These are phyloP conservation scores for Discostella stelligera DNA, from an alignment of 352 stramenopile genomes.

Conservation along the genomic window DNA sequence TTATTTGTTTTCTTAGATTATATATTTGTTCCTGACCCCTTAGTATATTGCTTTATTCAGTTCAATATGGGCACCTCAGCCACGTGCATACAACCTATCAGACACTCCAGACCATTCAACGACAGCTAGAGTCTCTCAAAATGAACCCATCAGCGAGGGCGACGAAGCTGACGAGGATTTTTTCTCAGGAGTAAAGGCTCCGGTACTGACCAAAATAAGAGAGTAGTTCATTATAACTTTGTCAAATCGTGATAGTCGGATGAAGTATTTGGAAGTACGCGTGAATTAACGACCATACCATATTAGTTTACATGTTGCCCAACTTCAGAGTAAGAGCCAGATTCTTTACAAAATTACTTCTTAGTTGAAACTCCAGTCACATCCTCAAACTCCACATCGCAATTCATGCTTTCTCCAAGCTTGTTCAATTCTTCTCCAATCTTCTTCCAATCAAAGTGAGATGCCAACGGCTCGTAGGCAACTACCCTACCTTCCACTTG, in stretches of 20 bases:
- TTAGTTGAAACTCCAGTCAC: constrained; percentile 17
- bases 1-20: neutral
- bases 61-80: constrained; percentile 79
- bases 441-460: constrained; percentile 53
- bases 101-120: neutral
- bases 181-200: constrained; percentile 13
- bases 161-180: constrained; percentile 49
- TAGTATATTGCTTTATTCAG: constrained; percentile 19
- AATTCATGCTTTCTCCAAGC: constrained; percentile 71
- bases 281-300: no score
- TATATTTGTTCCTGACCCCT: neutral
- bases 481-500: constrained; percentile 54
- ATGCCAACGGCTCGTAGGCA: constrained; percentile 19
- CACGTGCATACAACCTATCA: constrained; percentile 52
- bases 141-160: constrained; percentile 52
- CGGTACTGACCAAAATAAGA: constrained; percentile 29
- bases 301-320: no score
- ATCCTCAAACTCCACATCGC: constrained; percentile 64
- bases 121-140: neutral
- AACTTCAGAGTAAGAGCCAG: no score
- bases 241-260: no score
- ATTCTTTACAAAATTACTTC: neutral
- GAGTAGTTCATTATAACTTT: constrained; percentile 4
- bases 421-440: constrained; percentile 57
- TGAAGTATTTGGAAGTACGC: no score